Evolutionary conservation across 129 eudicot genomes (phyloP), one percentile per base, ranked within the genome.

Genomic region (Glebionis coronaria): DNA sequence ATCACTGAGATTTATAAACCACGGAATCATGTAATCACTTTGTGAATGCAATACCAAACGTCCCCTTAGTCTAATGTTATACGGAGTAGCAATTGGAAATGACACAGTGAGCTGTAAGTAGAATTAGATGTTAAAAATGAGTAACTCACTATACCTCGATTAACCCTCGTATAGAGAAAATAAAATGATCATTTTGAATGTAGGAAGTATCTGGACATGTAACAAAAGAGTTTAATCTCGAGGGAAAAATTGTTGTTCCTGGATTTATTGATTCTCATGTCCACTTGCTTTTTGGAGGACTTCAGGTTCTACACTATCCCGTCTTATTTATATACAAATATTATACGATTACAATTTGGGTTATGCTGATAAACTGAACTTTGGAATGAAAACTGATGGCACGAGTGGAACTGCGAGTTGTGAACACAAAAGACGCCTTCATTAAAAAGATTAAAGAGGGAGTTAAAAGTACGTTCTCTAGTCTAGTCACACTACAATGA

Each of bases 251-350:
- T 63, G 87, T 86, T 49, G 88, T 93, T 79, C 99, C 99, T 59
- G 99, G 99, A 76, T 88, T 93, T 64, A 89, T 93, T 11, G 99
- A 93, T 76, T 92, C 99, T 54, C 99, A 93, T 73, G 82, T 93
- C 70, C 99, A 93, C 82, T 79, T 93, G 61, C 58, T 93, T 49
- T 68, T 10, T 70, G 99, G 95, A 56, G 97, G 99, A 68, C 73
- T 93, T 45, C 97, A 93, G 97, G 99, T 93, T 53, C 61, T 63
- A 16, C 72, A 12, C 20, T 60, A 28, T 44, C 3, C 18, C 73
- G 45, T 1, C 68, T 28, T 50, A 44, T 47, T 20, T 54, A 14
- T 45, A 2, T 0, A 47, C n/a, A 51, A 66, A 19, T 5, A 1
- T 9, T 70, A n/a, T 44, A 9, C 57, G 15, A 31, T 28, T 66